Conservation (phyloP, 306 rosid species). For the Fragaria nilgerrensis region DNA sequence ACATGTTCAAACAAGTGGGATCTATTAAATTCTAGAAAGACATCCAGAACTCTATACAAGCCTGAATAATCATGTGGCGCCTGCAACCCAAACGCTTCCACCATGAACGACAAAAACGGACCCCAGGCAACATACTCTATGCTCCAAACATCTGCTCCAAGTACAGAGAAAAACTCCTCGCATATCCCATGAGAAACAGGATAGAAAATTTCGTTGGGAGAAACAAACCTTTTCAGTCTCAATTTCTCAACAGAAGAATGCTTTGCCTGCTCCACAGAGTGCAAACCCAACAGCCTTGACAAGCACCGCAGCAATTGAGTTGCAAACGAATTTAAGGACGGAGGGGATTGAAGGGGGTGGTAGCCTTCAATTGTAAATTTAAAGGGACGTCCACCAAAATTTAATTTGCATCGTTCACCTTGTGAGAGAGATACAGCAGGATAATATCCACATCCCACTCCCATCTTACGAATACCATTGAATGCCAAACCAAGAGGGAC, state of each 20-base stretch:
- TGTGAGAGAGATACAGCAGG: slow-evolving; percentile 95
- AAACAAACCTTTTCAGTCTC: slow-evolving; percentile 72
- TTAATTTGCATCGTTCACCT: slow-evolving; percentile 88
- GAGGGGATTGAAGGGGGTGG: slow-evolving; percentile 79
- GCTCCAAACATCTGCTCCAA: slow-evolving; percentile 54
- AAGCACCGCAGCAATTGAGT: slow-evolving; percentile 67
- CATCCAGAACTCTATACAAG: slow-evolving; percentile 77
- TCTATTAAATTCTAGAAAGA: slow-evolving; percentile 63
- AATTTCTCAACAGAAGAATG: slow-evolving; percentile 69
- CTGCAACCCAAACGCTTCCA: slow-evolving; percentile 66
- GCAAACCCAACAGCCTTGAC: slow-evolving; percentile 79
- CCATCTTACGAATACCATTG: slow-evolving; percentile 75
- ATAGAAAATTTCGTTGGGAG: slow-evolving; percentile 63
- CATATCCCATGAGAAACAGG: slow-evolving; percentile 75
- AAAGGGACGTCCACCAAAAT: slow-evolving; percentile 86
- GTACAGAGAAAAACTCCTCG: slow-evolving; percentile 64
- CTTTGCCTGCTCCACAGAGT: slow-evolving; percentile 53
- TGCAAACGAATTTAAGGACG: slow-evolving; percentile 41
- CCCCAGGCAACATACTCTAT: slow-evolving; percentile 81
- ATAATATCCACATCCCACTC: slow-evolving; percentile 76
- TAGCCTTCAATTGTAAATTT: slow-evolving; percentile 81
- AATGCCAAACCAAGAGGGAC: slow-evolving; percentile 93
- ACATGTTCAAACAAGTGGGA: slow-evolving; percentile 67
- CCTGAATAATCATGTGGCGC: slow-evolving; percentile 77
- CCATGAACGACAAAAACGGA: slow-evolving; percentile 71